Evolutionary conservation across 2,329 filamentous ascomycete species (phyloP).

Genomic region (Penicillium expansum): DNA sequence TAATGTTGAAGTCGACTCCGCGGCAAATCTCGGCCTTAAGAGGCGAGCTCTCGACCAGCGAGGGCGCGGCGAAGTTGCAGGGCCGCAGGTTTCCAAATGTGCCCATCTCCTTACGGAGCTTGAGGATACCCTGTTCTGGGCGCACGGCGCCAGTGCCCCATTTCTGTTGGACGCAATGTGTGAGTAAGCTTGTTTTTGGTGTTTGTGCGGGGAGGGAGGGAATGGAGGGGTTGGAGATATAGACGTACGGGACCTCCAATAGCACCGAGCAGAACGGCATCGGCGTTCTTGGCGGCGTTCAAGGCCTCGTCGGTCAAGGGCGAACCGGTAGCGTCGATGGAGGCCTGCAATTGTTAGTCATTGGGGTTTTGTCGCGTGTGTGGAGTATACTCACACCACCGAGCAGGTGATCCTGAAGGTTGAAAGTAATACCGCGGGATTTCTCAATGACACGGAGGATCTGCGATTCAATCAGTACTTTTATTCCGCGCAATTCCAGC

Average conservation of each 20-base stretch:
- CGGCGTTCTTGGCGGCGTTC: conserved; percentile 74
- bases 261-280: conserved; percentile 87
- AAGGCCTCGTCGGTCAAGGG: conserved; percentile 83
- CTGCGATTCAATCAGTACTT: conserved; percentile 44
- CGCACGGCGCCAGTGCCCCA: conserved; percentile 88
- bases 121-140: conserved; percentile 88
- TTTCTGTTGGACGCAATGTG: conserved; percentile 54
- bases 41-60: conserved; percentile 78
- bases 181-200: not conserved
- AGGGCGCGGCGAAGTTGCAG: conserved; percentile 90
- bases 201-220: not conserved
- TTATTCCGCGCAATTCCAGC: not conserved
- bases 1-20: conserved; percentile 87
- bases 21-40: conserved; percentile 82
- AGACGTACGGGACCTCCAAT: conserved; percentile 77
- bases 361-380: not conserved
- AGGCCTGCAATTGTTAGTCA: conserved; percentile 58
- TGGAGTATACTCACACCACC: conserved; percentile 71
- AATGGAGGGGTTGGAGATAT: not conserved
- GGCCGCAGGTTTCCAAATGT: conserved; percentile 95
- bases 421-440: conserved; percentile 71
- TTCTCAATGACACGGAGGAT: conserved; percentile 76
- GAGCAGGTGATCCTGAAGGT: conserved; percentile 84
- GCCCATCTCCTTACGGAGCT: conserved; percentile 86
- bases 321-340: conserved; percentile 76